phyloP scores from a whole-genome alignment of 805 yeast genomes.

The Kuraishia ogatae region DNA sequence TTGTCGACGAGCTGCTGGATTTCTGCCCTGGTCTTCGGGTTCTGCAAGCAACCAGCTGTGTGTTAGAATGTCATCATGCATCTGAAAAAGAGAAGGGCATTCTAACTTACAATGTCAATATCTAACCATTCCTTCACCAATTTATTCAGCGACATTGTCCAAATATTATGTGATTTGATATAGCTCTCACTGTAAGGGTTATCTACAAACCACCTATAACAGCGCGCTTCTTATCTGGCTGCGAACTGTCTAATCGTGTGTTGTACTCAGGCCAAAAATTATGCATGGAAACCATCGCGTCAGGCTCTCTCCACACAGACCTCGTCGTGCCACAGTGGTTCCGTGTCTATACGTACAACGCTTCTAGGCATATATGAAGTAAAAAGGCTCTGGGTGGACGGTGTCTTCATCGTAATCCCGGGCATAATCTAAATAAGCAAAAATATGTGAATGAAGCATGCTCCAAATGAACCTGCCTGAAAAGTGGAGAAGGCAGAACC shows the following conservation, averaged over 20 bases:
- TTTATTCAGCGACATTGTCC: constrained; percentile 7
- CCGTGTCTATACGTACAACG: too few relatives aligned
- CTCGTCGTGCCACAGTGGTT: not conserved
- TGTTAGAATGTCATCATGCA: not conserved
- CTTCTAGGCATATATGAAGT: too few relatives aligned
- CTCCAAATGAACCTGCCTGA: too few relatives aligned
- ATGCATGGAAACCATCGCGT: not conserved
- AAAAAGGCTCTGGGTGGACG: too few relatives aligned
- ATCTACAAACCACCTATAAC: too few relatives aligned
- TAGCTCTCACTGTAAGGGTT: too few relatives aligned
- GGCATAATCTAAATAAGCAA: too few relatives aligned
- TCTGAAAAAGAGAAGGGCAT: not conserved
- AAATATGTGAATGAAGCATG: too few relatives aligned
- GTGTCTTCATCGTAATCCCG: too few relatives aligned
- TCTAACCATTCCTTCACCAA: constrained; percentile 29
- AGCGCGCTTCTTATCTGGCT: not conserved
- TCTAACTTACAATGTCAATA: constrained; percentile 23
- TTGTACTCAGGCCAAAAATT: not conserved
- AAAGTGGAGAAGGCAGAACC: too few relatives aligned
- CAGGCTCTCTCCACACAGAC: not conserved
- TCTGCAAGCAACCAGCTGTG: constrained; percentile 3
- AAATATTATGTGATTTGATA: constrained; percentile 1
- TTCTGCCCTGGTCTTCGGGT: constrained; percentile 40
- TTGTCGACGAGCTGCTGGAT: constrained; percentile 34
- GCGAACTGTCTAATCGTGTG: too few relatives aligned